Base-by-base conservation (phyloP, 495 filamentous ascomycete species). In the Aspergillus steynii region DNA sequence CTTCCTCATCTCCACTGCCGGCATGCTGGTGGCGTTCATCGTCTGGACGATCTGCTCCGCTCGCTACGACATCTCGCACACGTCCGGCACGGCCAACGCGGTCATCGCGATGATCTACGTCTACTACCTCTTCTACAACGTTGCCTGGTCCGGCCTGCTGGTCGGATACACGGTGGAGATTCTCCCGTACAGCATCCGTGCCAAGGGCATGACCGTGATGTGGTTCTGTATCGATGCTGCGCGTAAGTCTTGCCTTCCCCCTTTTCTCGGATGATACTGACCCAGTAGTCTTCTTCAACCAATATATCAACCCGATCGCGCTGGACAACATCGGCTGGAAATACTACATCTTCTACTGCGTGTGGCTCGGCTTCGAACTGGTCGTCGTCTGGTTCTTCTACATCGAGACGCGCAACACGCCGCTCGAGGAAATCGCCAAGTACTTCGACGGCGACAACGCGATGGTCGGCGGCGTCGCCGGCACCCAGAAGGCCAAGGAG, bases 171-270 rank as follows among this genome's bases (percentile, higher is more conserved):
- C 84, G 0, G 78, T 87, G 29, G 88, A 90, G 74, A 84, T 90
- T 37, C 74, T 88, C 12, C 87, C 87, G 0, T 92, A 86, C 75
- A 81, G 83, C 50, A 77, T 90, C 59, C 83, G 87, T 20, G 86
- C 87, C 48, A 92, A 90, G 77, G 87, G 87, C 48, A 84, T 89
- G 76, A 86, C 88, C 71, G 76, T 85, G 55, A 83, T 85, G 78
- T 83, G 85, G 65, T 78, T 89, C 55, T 84, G 80, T 29, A 81
- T 88, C 50, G 82, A 88, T 65, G 65, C 63, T 15, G 68, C 68
- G 20, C 58, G 62, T 68, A 59, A 52, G 65, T 63, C 10, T 50
- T 46, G 5, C 8, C 14, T 6, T 53, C 25, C 25, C 15, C 10
- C 46, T 52, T 12, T 15, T 25, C 48, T 20, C 6, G 12, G n/a